Evolutionary conservation across 306 rosid genomes (phyloP).

Genomic region (Vigna reflexopilosa): DNA sequence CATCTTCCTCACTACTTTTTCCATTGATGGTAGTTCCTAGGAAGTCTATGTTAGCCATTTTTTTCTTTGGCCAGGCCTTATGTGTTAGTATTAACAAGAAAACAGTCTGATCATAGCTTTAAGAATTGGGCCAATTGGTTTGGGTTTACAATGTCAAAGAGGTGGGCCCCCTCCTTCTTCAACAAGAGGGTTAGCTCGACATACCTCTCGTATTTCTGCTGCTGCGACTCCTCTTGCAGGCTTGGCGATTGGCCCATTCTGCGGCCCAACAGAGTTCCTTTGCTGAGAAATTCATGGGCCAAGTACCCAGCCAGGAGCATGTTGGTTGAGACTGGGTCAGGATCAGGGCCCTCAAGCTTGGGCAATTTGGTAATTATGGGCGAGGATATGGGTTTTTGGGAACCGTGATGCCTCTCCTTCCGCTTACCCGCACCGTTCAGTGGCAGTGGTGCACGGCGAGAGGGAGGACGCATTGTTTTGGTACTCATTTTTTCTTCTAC

Average conservation of each 20-base stretch:
- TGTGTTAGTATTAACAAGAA: background rate
- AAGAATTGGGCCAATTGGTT: conserved; percentile 62
- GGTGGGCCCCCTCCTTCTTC: conserved; percentile 57
- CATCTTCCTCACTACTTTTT: background rate
- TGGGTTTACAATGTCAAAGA: conserved; percentile 69
- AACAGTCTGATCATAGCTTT: background rate
- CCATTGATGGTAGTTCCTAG: background rate
- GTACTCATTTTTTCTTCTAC: conserved; percentile 41
- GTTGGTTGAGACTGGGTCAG: background rate
- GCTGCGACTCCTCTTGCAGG: conserved; percentile 22
- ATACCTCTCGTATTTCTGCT: conserved; percentile 52
- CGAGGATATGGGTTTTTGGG: conserved; percentile 29
- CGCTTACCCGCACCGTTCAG: conserved; percentile 33
- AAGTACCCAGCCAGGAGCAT: conserved; percentile 65
- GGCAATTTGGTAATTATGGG: background rate
- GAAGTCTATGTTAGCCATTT: background rate
- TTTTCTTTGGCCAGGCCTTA: no score
- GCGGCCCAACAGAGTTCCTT: conserved; percentile 68
- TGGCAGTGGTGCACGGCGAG: conserved; percentile 55
- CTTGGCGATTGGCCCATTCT: conserved; percentile 43
- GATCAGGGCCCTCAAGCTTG: background rate
- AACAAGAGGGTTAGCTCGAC: conserved; percentile 60
- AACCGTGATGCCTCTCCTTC: conserved; percentile 46
- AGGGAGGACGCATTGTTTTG: conserved; percentile 85
- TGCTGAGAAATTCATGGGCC: conserved; percentile 76